Conservation (phyloP, 2,329 filamentous ascomycete genomes). For the Arthrocladium fulminans region DNA sequence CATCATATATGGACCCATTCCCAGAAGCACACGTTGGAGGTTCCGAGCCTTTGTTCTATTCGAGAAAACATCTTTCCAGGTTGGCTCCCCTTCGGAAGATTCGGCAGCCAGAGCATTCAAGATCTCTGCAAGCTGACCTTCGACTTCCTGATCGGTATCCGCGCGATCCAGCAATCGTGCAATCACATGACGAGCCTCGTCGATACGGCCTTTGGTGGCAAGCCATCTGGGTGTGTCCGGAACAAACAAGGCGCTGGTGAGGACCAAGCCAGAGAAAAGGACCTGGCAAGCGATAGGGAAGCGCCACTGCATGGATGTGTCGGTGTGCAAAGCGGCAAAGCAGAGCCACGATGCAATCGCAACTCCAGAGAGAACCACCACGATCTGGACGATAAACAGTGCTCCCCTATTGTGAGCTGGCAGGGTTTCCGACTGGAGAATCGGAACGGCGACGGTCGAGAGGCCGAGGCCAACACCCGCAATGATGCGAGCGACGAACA, state of each 20-base stretch:
- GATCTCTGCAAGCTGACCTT: conserved; percentile 30
- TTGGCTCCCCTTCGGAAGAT: conserved; percentile 25
- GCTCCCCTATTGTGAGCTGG: conserved; percentile 34
- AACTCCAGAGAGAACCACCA: conserved; percentile 13
- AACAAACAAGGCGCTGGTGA: conserved; percentile 25
- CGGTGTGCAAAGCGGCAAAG: conserved; percentile 22
- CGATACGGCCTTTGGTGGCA: conserved; percentile 33
- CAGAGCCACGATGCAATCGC: conserved; percentile 12
- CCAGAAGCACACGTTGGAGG: conserved; percentile 29
- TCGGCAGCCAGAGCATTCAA: conserved; percentile 27
- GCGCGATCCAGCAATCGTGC: conserved; percentile 27
- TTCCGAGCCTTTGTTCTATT: conserved; percentile 28
- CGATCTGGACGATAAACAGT: conserved; percentile 26
- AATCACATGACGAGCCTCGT: conserved; percentile 30
- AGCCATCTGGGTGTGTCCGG: conserved; percentile 39
- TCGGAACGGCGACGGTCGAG: conserved; percentile 32
- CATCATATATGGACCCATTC: conserved; percentile 30
- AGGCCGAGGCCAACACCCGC: conserved; percentile 32
- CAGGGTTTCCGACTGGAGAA: conserved; percentile 38
- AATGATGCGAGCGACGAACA: conserved; percentile 40
- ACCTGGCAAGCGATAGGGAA: conserved; percentile 16
- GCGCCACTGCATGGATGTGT: conserved; percentile 11
- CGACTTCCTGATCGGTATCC: conserved; percentile 26
- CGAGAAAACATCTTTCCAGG: conserved; percentile 30
- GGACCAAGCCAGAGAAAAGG: conserved; percentile 38